These are phyloP conservation scores for Serendipita sp. DNA, from an alignment of 768 basidiomycete genomes.

Conservation along the genomic window DNA sequence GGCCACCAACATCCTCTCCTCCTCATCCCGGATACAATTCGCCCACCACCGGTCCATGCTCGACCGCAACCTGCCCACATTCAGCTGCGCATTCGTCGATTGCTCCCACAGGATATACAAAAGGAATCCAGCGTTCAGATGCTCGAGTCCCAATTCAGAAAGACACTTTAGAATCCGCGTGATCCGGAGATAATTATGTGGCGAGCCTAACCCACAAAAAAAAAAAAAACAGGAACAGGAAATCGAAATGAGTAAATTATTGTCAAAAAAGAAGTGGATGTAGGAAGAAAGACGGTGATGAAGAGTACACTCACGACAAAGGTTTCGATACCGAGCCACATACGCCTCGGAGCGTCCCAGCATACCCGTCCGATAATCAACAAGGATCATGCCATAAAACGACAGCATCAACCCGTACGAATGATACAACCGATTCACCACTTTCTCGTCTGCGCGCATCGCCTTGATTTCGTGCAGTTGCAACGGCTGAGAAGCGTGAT, in stretches of 20 bases:
- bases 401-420: constrained; percentile 66
- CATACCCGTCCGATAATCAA: constrained; percentile 41
- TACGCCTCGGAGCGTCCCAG: constrained; percentile 38
- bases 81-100: constrained; percentile 39
- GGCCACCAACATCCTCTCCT: constrained; percentile 41
- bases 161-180: constrained; percentile 63
- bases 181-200: constrained; percentile 66
- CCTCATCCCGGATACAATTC: constrained; percentile 49
- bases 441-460: constrained; percentile 35
- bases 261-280: constrained; percentile 1
- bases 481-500: constrained; percentile 48
- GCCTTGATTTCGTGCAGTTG: constrained; percentile 44
- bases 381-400: constrained; percentile 63
- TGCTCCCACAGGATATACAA: constrained; percentile 57
- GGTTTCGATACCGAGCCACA: constrained; percentile 42
- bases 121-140: constrained; percentile 47
- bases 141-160: constrained; percentile 54
- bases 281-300: neutral
- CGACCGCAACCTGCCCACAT: constrained; percentile 15
- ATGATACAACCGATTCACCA: constrained; percentile 34
- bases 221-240: too few relatives aligned
- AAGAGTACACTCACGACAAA: constrained; percentile 37
- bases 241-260: too few relatives aligned
- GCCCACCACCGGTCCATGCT: constrained; percentile 76
- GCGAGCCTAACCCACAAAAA: constrained; percentile 30